Conservation (phyloP, 1,139 yeast genomes). For the Pneumocystis wakefieldiae region DNA sequence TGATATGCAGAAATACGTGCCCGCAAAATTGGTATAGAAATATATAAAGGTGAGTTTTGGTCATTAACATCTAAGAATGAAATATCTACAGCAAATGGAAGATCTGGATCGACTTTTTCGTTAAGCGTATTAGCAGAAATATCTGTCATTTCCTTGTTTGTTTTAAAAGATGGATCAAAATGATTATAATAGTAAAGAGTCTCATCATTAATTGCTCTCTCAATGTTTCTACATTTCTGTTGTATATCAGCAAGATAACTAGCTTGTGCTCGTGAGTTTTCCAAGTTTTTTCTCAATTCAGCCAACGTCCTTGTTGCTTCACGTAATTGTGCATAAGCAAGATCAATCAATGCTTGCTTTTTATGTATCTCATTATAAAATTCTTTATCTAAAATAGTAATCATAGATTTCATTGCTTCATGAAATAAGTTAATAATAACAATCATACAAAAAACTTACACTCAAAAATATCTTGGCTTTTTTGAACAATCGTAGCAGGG, state of each 20-base stretch:
- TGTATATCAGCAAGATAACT: slow-evolving; percentile 32
- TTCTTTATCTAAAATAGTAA: slow-evolving; percentile 25
- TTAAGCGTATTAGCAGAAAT: neutral
- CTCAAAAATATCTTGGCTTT: slow-evolving; percentile 31
- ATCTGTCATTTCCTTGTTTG: neutral
- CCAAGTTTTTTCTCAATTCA: slow-evolving; percentile 32
- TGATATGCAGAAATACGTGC: slow-evolving; percentile 74
- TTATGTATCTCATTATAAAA: slow-evolving; percentile 35
- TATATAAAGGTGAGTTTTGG: slow-evolving; percentile 20
- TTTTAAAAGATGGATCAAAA: neutral
- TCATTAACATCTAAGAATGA: neutral
- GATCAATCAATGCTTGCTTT: slow-evolving; percentile 34
- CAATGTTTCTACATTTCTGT: slow-evolving; percentile 39
- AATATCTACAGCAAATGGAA: neutral
- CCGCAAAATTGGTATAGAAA: slow-evolving; percentile 46
- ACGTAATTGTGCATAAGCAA: slow-evolving; percentile 34
- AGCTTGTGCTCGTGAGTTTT: slow-evolving; percentile 30
- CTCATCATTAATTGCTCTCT: slow-evolving; percentile 44
- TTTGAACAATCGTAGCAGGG: slow-evolving; percentile 20
- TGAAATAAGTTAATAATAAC: neutral
- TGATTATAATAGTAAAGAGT: neutral
- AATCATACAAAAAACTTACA: slow-evolving; percentile 4
- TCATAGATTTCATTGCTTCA: slow-evolving; percentile 27
- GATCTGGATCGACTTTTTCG: neutral
- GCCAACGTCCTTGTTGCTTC: slow-evolving; percentile 35